Evolutionary conservation across 352 stramenopile genomes (phyloP), one percentile per base, ranked within the genome.

Genomic region (Pythium brassicae): DNA sequence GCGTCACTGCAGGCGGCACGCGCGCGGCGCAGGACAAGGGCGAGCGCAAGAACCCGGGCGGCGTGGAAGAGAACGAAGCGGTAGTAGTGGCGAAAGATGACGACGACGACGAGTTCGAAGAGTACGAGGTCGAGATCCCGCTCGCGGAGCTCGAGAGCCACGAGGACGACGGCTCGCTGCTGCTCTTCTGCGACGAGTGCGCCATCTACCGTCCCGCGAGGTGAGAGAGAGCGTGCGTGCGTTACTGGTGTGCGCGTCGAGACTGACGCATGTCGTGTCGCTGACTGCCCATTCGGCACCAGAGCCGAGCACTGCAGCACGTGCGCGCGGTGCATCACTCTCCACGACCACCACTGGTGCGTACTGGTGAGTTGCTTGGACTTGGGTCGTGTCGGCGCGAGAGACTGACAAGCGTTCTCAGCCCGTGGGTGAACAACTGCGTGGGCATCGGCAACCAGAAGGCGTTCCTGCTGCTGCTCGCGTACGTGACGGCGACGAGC

Each of bases 351-450:
- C 40, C 85, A 94, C 56, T 94, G 84, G 84, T 94, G 61, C 51
- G 74, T 64, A n/a, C 25, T n/a, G n/a, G n/a, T n/a, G n/a, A n/a
- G n/a, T n/a, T n/a, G n/a, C n/a, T n/a, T n/a, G n/a, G n/a, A n/a
- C n/a, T n/a, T n/a, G n/a, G n/a, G n/a, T n/a, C n/a, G n/a, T n/a
- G n/a, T n/a, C n/a, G n/a, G n/a, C n/a, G n/a, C n/a, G n/a, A 51
- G 10, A 4, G 25, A 45, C 27, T 25, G 7, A 49, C 27, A 35
- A n/a, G 62, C n/a, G 19, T 26, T 12, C 8, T 2, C 55, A 94
- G 84, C 61, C 84, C 82, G 22, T 94, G 84, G 84, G 81, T 94
- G 32, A 94, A 94, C 67, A 94, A 94, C 43, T 94, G 85, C 62
- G 68, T 94, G 22, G 85, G 85, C 11, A 83, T 91, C 43, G 77